Conservation (phyloP, 371 early-diverging fungal genomes). For the Mortierella sp. region DNA sequence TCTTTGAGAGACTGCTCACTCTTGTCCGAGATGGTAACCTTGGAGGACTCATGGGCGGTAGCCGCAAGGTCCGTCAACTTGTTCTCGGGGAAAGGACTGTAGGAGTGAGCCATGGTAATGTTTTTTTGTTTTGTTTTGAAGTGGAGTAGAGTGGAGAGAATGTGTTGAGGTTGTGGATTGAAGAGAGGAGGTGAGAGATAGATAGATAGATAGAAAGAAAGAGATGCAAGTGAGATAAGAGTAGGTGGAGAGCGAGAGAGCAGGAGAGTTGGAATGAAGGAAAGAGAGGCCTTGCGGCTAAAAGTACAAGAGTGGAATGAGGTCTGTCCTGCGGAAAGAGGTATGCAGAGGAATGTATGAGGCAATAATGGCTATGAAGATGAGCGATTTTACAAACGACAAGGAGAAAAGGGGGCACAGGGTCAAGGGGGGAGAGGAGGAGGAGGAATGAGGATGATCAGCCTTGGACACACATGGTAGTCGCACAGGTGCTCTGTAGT, state of each 20-base stretch:
- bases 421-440: neutral
- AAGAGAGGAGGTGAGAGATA: neutral
- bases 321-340: too few relatives aligned
- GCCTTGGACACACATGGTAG: constrained; percentile 52
- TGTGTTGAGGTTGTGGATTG: neutral
- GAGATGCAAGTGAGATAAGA: neutral
- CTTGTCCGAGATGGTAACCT: constrained; percentile 50
- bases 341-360: constrained; percentile 5
- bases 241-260: too few relatives aligned
- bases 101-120: constrained; percentile 49
- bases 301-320: too few relatives aligned
- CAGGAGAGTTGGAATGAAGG: neutral
- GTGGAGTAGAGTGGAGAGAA: neutral
- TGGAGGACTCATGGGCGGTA: constrained; percentile 40
- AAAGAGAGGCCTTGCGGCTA: neutral
- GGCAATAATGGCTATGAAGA: constrained; percentile 18
- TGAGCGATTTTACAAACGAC: too few relatives aligned
- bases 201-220: neutral
- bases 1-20: constrained; percentile 53
- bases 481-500: too few relatives aligned
- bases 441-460: constrained; percentile 16
- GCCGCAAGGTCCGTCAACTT: constrained; percentile 47
- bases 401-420: constrained; percentile 22
- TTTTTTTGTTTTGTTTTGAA: neutral
- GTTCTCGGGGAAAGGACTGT: constrained; percentile 42